Conservation (phyloP, 2,329 filamentous ascomycete species). For the Penicillium sp. region DNA sequence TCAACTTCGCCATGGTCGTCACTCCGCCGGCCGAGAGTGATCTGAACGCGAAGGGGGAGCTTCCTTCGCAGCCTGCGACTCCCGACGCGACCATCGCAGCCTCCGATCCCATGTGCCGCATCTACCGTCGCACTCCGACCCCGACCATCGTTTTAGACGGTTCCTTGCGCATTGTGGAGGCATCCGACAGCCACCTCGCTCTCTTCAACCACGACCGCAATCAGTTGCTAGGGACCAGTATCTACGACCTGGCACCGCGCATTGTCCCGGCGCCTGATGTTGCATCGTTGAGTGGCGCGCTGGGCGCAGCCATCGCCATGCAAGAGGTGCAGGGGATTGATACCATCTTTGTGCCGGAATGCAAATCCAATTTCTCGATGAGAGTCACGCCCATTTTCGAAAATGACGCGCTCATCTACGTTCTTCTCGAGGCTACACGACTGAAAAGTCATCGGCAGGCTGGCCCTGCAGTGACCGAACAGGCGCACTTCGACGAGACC, state of each 20-base stretch:
- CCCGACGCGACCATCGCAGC: background rate
- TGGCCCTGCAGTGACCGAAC: slow-evolving; percentile 34
- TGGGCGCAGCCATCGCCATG: slow-evolving; percentile 40
- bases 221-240: slow-evolving; percentile 36
- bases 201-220: slow-evolving; percentile 35
- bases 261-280: slow-evolving; percentile 37
- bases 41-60: background rate
- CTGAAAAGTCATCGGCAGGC: slow-evolving; percentile 33
- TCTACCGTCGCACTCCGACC: slow-evolving; percentile 33
- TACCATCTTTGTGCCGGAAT: slow-evolving; percentile 22
- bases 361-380: slow-evolving; percentile 26
- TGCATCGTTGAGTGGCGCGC: slow-evolving; percentile 35
- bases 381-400: slow-evolving; percentile 47
- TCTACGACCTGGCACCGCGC: slow-evolving; percentile 41
- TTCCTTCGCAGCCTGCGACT: too few relatives aligned
- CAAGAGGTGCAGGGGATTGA: slow-evolving; percentile 37
- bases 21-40: slow-evolving; percentile 28
- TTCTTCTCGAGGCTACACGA: slow-evolving; percentile 45
- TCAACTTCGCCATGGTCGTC: slow-evolving; percentile 20
- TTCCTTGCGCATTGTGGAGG: slow-evolving; percentile 38
- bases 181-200: slow-evolving; percentile 45
- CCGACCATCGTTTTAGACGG: slow-evolving; percentile 42
- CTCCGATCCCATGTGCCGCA: slow-evolving; percentile 19
- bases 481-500: slow-evolving; percentile 51
- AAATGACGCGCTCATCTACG: slow-evolving; percentile 38